phyloP scores from a whole-genome alignment of 2,329 filamentous ascomycete species.

The Talaromyces sp. region DNA sequence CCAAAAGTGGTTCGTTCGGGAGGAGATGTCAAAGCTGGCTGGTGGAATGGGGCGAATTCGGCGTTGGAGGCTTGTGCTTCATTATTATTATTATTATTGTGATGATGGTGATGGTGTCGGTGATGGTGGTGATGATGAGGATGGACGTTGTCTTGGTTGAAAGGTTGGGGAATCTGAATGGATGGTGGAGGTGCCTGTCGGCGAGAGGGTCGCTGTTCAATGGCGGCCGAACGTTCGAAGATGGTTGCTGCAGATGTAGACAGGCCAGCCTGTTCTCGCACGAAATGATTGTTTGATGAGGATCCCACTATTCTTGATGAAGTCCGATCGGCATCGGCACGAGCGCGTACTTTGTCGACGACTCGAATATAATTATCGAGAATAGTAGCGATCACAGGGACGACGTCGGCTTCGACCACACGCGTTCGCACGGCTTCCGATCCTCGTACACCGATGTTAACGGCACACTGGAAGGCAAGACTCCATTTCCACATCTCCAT shows the following conservation, averaged over 20 bases:
- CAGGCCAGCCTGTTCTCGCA: slow-evolving; percentile 24
- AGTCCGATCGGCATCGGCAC: slow-evolving; percentile 73
- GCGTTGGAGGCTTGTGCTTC: slow-evolving; percentile 3
- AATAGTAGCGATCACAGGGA: slow-evolving; percentile 96
- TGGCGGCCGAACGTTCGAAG: slow-evolving; percentile 53
- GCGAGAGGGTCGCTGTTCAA: slow-evolving; percentile 59
- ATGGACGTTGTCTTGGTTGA: slow-evolving; percentile 47
- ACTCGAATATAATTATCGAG: slow-evolving; percentile 98
- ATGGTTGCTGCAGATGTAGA: slow-evolving; percentile 24
- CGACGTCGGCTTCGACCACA: slow-evolving; percentile 98
- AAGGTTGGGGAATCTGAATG: slow-evolving; percentile 69
- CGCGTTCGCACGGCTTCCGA: slow-evolving; percentile 91
- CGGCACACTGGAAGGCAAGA: slow-evolving; percentile 95
- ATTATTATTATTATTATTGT: slow-evolving; percentile 14
- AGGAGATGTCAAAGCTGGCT: slow-evolving; percentile 66
- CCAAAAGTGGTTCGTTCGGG: slow-evolving; percentile 67
- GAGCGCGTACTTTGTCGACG: slow-evolving; percentile 84
- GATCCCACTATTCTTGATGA: slow-evolving; percentile 33
- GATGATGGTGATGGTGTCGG: slow-evolving; percentile 11
- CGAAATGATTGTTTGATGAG: slow-evolving; percentile 20
- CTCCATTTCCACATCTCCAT: slow-evolving; percentile 99
- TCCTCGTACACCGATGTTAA: slow-evolving; percentile 95
- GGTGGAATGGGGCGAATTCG: slow-evolving; percentile 59
- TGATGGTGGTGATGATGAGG: slow-evolving; percentile 42
- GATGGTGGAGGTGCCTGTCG: slow-evolving; percentile 79